A percentile compares a stretch with the other conserved stretches of the same genome.
phyloP scores from a whole-genome alignment of 1,139 yeast genomes.

The Yamadazyma friedrichii region DNA sequence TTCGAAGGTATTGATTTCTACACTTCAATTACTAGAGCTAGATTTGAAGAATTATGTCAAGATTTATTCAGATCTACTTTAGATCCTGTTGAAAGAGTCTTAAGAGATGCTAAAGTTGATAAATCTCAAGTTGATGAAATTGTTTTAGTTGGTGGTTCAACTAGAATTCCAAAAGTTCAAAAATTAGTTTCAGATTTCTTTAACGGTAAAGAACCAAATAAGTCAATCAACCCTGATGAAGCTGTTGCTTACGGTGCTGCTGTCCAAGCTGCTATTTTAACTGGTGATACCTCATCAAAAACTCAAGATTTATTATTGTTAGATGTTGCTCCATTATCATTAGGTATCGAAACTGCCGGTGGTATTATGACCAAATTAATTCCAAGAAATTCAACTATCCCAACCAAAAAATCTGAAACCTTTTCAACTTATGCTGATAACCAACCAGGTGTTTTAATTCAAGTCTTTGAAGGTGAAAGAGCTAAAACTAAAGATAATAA shows the following conservation, averaged over 20 bases:
- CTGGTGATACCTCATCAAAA: constrained; percentile 96
- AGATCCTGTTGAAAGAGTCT: constrained; percentile 97
- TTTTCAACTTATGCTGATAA: constrained; percentile 99
- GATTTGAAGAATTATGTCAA: constrained; percentile 91
- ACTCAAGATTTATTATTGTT: constrained; percentile 96
- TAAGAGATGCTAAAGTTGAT: constrained; percentile 90
- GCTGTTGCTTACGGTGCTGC: constrained; percentile 99
- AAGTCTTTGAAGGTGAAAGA: constrained; percentile 99
- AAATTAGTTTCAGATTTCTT: constrained; percentile 96
- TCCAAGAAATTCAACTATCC: constrained; percentile 99
- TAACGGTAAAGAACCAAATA: constrained; percentile 95
- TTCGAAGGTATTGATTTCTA: constrained; percentile 97
- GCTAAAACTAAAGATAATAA: constrained; percentile 99
- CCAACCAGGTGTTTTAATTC: constrained; percentile 99
- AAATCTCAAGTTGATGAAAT: constrained; percentile 91
- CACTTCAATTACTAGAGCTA: constrained; percentile 97
- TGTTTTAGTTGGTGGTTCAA: constrained; percentile 99
- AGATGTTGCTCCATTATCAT: constrained; percentile 97
- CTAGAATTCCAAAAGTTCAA: constrained; percentile 99
- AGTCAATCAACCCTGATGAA: constrained; percentile 98
- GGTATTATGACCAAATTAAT: constrained; percentile 99
- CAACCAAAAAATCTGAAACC: constrained; percentile 99
- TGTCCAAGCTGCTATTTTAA: constrained; percentile 98
- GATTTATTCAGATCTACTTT: constrained; percentile 94
- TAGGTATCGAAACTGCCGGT: constrained; percentile 98